phyloP scores from a whole-genome alignment of 2,329 filamentous ascomycete genomes.

The Nemania serpens region DNA sequence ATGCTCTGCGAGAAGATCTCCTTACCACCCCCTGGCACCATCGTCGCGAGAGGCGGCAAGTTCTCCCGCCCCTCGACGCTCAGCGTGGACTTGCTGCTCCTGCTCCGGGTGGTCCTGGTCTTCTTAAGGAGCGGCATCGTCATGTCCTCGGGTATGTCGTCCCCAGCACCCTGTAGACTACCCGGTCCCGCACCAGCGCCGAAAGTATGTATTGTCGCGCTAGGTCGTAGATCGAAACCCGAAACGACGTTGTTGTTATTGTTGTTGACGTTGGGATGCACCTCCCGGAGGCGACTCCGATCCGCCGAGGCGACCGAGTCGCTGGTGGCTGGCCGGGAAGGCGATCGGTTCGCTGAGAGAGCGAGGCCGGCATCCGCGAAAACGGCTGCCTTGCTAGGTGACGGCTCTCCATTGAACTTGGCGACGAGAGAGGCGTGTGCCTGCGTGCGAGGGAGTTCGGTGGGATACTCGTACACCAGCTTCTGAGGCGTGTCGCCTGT shows the following conservation, averaged over 20 bases:
- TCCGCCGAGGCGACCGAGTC: slow-evolving; percentile 27
- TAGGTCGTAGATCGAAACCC: slow-evolving; percentile 50
- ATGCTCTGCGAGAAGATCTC: slow-evolving; percentile 52
- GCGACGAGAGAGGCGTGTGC: slow-evolving; percentile 52
- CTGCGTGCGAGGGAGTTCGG: slow-evolving; percentile 74
- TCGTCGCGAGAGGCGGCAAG: slow-evolving; percentile 44
- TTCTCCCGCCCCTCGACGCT: slow-evolving; percentile 56
- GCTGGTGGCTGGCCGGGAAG: slow-evolving; percentile 31
- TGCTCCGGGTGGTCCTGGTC: slow-evolving; percentile 43
- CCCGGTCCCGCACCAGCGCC: slow-evolving; percentile 27
- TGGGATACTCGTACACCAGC: slow-evolving; percentile 79
- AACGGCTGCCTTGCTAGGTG: slow-evolving; percentile 46
- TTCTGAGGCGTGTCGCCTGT: slow-evolving; percentile 89
- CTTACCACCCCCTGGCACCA: slow-evolving; percentile 37
- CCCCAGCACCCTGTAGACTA: slow-evolving; percentile 18
- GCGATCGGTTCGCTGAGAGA: slow-evolving; percentile 35
- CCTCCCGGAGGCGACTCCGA: slow-evolving; percentile 52
- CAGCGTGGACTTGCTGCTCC: slow-evolving; percentile 43
- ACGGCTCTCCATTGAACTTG: slow-evolving; percentile 44
- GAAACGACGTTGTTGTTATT: slow-evolving; percentile 45
- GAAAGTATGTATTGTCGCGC: slow-evolving; percentile 45
- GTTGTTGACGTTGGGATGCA: slow-evolving; percentile 56
- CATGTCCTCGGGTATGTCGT: slow-evolving; percentile 41
- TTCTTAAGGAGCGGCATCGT: slow-evolving; percentile 56
- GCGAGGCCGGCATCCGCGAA: slow-evolving; percentile 47